Conservation (phyloP, 441 rosid genomes). For the Hypseocharis bilobata region DNA sequence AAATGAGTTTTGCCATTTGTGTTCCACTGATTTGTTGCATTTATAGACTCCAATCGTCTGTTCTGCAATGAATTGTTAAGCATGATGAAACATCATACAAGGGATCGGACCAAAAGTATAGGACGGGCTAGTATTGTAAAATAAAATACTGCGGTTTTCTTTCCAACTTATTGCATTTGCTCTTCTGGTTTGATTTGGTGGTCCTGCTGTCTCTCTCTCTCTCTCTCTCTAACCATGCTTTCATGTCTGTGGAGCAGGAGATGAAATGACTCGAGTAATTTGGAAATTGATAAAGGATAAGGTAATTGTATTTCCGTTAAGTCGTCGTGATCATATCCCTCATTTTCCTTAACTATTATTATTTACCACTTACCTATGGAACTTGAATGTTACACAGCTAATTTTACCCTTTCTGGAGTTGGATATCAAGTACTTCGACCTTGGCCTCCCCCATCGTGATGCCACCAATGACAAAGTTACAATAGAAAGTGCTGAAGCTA, state of each 20-base stretch:
- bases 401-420: conserved; percentile 72
- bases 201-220: not conserved
- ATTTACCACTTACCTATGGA: not conserved
- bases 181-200: not conserved
- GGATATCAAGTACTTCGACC: conserved; percentile 93
- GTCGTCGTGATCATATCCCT: not conserved
- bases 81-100: too few relatives aligned
- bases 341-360: not conserved
- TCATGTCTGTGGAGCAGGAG: conserved; percentile 37
- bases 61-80: too few relatives aligned
- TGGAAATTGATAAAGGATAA: conserved; percentile 72
- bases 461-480: conserved; percentile 87
- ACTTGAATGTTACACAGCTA: conserved; percentile 38
- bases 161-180: not conserved
- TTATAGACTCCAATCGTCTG: too few relatives aligned
- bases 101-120: too few relatives aligned
- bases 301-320: conserved; percentile 26
- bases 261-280: conserved; percentile 74
- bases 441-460: conserved; percentile 80
- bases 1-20: too few relatives aligned
- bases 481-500: conserved; percentile 84
- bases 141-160: too few relatives aligned
- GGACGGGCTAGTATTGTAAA: too few relatives aligned
- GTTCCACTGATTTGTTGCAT: too few relatives aligned
- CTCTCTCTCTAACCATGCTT: not conserved